Conservation (phyloP, 495 filamentous ascomycete genomes). For the Xylaria flabelliformis region DNA sequence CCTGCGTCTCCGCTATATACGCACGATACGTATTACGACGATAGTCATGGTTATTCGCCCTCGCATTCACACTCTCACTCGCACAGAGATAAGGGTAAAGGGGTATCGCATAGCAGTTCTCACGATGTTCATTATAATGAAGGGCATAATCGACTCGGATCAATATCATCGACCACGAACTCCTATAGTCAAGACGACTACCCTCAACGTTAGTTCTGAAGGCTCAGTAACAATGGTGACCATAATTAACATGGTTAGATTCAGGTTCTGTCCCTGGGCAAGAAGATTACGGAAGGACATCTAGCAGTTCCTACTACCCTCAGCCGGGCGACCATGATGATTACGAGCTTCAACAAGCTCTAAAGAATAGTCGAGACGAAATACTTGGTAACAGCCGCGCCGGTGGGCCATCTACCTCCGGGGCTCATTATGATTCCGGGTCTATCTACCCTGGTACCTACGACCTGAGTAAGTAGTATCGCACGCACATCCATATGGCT, state of each 20-base stretch:
- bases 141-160: neutral
- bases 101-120: slow-evolving; percentile 26
- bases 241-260: slow-evolving; percentile 12
- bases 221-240: neutral
- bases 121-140: slow-evolving; percentile 28
- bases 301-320: slow-evolving; percentile 8
- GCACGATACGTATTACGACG: slow-evolving; percentile 30
- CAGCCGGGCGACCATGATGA: slow-evolving; percentile 6
- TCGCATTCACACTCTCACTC: slow-evolving; percentile 25
- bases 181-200: slow-evolving; percentile 30
- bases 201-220: slow-evolving; percentile 27
- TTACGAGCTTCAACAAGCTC: slow-evolving; percentile 29
- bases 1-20: slow-evolving; percentile 30
- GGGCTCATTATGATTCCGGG: slow-evolving; percentile 2
- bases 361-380: slow-evolving; percentile 24
- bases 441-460: slow-evolving; percentile 25
- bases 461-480: slow-evolving; percentile 8
- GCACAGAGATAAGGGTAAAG: slow-evolving; percentile 36
- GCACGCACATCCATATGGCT: neutral
- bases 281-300: neutral
- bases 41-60: slow-evolving; percentile 31
- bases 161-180: slow-evolving; percentile 4
- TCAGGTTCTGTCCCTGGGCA: neutral
- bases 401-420: slow-evolving; percentile 17
- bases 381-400: slow-evolving; percentile 10